phyloP scores from a whole-genome alignment of 208 protist genomes.

The Crithidia mellificae region DNA sequence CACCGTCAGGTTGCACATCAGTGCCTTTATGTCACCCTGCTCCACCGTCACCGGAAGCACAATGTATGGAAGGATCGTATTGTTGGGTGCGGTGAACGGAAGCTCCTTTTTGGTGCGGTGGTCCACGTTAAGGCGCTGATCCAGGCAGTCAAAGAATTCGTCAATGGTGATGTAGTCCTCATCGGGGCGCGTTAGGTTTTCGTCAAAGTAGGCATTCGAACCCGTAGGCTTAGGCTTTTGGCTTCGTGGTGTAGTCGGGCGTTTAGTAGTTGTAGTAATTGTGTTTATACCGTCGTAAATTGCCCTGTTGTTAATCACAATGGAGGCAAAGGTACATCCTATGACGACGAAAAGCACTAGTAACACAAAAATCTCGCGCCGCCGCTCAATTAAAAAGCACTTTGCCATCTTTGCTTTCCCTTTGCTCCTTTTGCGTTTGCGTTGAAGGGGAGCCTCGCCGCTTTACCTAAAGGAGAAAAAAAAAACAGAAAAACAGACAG shows the following conservation, averaged over 20 bases:
- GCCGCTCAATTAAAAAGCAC: background rate
- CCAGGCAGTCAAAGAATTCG: conserved; percentile 5
- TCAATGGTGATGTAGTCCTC: background rate
- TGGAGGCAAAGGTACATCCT: background rate
- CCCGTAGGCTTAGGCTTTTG: background rate
- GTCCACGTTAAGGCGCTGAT: conserved; percentile 7
- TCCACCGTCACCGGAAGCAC: conserved; percentile 17
- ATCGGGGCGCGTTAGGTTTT: conserved; percentile 6
- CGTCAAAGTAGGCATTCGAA: background rate
- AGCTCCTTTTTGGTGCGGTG: conserved; percentile 8
- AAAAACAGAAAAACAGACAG: too few relatives aligned
- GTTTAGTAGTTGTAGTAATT: background rate
- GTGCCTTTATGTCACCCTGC: conserved; percentile 26
- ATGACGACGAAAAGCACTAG: background rate
- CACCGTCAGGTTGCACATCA: conserved; percentile 22
- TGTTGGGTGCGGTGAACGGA: conserved; percentile 3
- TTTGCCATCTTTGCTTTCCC: too few relatives aligned
- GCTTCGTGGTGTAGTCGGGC: background rate
- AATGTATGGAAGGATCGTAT: background rate
- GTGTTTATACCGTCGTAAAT: too few relatives aligned
- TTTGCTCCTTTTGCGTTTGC: too few relatives aligned
- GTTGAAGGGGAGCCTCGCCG: too few relatives aligned
- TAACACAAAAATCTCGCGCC: background rate
- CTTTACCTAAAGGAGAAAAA: too few relatives aligned
- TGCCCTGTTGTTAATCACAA: background rate